A percentile compares a stretch with the other conserved stretches of the same genome.
phyloP scores from a whole-genome alignment of 768 basidiomycete species.

The Lentinula aciculospora region DNA sequence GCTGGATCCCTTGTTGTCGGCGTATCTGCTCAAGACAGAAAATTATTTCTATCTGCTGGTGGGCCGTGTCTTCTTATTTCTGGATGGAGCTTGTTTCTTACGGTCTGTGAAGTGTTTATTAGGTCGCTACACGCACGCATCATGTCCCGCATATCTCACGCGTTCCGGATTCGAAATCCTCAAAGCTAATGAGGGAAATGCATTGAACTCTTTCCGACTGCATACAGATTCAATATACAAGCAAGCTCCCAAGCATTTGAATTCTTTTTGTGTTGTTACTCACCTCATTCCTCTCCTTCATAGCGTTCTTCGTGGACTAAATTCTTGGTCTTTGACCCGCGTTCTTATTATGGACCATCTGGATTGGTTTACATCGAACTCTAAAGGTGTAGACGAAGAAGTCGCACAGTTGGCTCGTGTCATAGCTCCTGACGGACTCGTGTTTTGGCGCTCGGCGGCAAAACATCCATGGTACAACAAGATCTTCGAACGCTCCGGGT shows the following conservation, averaged over 20 bases:
- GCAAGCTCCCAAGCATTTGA: slow-evolving; percentile 27
- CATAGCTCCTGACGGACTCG: slow-evolving; percentile 50
- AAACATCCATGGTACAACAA: slow-evolving; percentile 63
- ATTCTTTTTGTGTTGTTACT: no score
- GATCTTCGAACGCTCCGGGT: slow-evolving; percentile 49
- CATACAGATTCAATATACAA: slow-evolving; percentile 71
- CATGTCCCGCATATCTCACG: slow-evolving; percentile 62
- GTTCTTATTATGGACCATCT: slow-evolving; percentile 71
- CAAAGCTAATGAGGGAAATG: slow-evolving; percentile 37
- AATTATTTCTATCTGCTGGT: slow-evolving; percentile 64
- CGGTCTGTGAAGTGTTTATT: slow-evolving; percentile 22
- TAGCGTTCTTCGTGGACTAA: slow-evolving; percentile 28
- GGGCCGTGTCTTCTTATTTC: slow-evolving; percentile 12
- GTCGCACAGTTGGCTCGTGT: slow-evolving; percentile 50
- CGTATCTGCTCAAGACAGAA: slow-evolving; percentile 50
- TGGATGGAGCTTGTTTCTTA: not conserved
- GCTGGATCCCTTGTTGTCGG: slow-evolving; percentile 40
- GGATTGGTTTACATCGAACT: slow-evolving; percentile 50
- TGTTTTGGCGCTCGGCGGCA: slow-evolving; percentile 63
- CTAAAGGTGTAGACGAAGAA: slow-evolving; percentile 45
- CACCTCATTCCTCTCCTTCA: not conserved
- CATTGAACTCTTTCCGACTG: slow-evolving; percentile 52
- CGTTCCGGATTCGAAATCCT: slow-evolving; percentile 53
- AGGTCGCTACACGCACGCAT: slow-evolving; percentile 52
- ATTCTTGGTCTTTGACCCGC: slow-evolving; percentile 44